Evolutionary conservation across 495 filamentous ascomycete species (phyloP), one percentile per base, ranked within the genome.

Genomic region (Daldinia loculata): DNA sequence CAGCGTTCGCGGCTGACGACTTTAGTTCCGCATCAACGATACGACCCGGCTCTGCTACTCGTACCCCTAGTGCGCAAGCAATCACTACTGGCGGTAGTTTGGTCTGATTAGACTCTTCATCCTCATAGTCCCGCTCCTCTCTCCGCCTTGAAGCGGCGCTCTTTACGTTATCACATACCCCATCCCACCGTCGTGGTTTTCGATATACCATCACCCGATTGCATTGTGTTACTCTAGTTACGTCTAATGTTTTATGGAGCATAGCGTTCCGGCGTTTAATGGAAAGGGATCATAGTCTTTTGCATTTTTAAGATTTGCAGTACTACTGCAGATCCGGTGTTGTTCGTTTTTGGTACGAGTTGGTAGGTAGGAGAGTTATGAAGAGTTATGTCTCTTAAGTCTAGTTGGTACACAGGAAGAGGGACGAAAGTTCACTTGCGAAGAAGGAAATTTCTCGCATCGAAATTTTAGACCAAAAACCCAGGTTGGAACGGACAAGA

Each of bases 51-150:
- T 73, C 81, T 32, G 77, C 77, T 43, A 80, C 84, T 61, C 78
- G 84, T 73, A 80, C 81, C 52, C 74, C 83, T 27, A 84, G 77
- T 53, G 76, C 84, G 52, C 84, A 85, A 69, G 79, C 83, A 30
- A 85, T 87, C 58, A 80, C 83, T 57, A 86, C 80, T 65, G 82
- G 82, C 45, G 79, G 84, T 39, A 80, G 82, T 56, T 70, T 86
- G 32, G 83, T 80, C 50, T 86, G 66, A 84, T 52, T 61, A 19
- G 60, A 66, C 57, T 59, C 48, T 74, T 57, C 45, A 62, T 50
- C 74, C 58, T 75, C 68, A 76, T 71, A 74, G 65, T 24, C 22
- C 68, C 71, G 62, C 63, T 24, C 5, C 48, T 56, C 51, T 71
- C 63, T 69, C 57, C 51, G 60, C 65, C 38, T 63, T 29, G 51